Percentiles rank a stretch among this genome's conserved stretches.
Evolutionary conservation across 1,284 basidiomycete genomes (phyloP).

Genomic region (Sparassis latifolia): DNA sequence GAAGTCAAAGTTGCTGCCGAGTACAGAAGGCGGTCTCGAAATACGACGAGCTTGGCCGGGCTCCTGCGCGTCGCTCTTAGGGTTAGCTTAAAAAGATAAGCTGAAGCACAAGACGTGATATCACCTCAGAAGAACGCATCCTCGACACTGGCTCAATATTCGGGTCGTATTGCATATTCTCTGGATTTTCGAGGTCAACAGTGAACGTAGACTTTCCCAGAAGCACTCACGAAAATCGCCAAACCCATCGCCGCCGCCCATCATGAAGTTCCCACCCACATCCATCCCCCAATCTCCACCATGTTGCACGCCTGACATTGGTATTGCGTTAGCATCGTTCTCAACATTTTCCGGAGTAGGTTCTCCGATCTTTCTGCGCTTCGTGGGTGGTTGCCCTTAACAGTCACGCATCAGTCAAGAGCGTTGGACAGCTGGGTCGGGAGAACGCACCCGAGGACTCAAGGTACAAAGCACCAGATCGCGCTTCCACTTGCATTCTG

Average conservation of each 20-base stretch:
- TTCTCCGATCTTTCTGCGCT: slow-evolving; percentile 30
- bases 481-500: slow-evolving; percentile 59
- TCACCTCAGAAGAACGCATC: slow-evolving; percentile 64
- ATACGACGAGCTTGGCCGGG: slow-evolving; percentile 67
- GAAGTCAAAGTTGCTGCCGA: slow-evolving; percentile 41
- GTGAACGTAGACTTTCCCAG: too few species aligned
- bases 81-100: slow-evolving; percentile 5
- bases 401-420: neutral
- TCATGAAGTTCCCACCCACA: slow-evolving; percentile 3
- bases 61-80: slow-evolving; percentile 40
- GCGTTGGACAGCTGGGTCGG: neutral
- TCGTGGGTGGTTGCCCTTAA: slow-evolving; percentile 32
- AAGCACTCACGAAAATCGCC: slow-evolving; percentile 6
- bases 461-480: slow-evolving; percentile 40
- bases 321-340: neutral
- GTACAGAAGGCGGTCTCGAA: slow-evolving; percentile 45
- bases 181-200: neutral
- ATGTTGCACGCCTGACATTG: neutral
- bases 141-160: slow-evolving; percentile 20
- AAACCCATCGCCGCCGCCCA: neutral
- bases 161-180: slow-evolving; percentile 8
- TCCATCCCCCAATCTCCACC: slow-evolving; percentile 8
- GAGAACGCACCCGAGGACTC: slow-evolving; percentile 28
- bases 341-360: neutral
- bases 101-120: neutral